Percentiles rank a stretch among this genome's conserved stretches.
Evolutionary conservation across 1,284 basidiomycete species (phyloP).

Genomic region (Irpex rosettiformis): DNA sequence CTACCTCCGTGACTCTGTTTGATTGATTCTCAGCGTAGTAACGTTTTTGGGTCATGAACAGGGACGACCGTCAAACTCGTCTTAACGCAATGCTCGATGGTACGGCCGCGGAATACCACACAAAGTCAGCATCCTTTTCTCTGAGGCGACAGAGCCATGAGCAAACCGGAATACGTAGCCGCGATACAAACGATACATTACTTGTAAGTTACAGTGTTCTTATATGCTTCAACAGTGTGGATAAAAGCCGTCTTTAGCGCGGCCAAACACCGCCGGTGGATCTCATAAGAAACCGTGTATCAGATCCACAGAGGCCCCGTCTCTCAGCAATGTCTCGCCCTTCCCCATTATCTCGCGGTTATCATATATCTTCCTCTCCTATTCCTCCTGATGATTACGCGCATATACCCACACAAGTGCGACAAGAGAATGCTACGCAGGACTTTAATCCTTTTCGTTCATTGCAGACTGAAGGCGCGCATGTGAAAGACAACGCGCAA

Average conservation of each 20-base stretch:
- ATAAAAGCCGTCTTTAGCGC: neutral
- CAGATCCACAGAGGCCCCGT: neutral
- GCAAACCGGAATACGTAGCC: neutral
- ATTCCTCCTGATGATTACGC: neutral
- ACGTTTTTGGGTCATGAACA: neutral
- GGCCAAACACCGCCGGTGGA: neutral
- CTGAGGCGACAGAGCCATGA: constrained; percentile 1
- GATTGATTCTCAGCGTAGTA: too few species aligned
- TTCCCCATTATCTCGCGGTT: neutral
- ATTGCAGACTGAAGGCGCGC: neutral
- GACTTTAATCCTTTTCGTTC: neutral
- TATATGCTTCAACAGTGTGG: too few species aligned
- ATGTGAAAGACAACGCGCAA: neutral
- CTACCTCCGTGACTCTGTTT: too few species aligned
- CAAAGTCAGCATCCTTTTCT: neutral
- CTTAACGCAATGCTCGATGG: neutral
- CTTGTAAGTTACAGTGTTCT: neutral
- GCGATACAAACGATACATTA: neutral
- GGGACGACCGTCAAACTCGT: neutral
- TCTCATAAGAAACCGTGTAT: neutral
- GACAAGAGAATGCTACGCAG: neutral
- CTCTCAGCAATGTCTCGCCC: neutral
- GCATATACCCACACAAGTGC: neutral
- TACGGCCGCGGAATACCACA: neutral
- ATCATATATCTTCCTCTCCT: neutral